phyloP scores from a whole-genome alignment of 768 basidiomycete species.

The Termitomyces heimii region DNA sequence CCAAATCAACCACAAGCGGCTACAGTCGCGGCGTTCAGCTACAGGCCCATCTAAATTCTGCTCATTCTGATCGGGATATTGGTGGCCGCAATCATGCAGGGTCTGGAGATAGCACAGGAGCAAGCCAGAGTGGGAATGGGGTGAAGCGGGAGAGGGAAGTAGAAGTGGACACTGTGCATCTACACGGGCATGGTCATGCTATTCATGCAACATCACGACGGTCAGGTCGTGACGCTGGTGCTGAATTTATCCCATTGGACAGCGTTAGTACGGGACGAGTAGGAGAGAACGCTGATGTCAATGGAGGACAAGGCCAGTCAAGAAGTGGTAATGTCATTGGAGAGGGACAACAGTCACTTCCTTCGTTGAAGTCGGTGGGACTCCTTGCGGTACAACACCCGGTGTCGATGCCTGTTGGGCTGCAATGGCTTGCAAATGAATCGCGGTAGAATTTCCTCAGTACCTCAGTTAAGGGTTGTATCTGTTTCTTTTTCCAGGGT shows the following conservation, averaged over 20 bases:
- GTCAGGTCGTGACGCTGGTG: conserved; percentile 11
- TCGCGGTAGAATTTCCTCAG: conserved; percentile 26
- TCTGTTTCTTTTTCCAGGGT: not conserved
- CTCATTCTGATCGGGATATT: conserved; percentile 10
- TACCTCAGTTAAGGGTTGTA: not conserved
- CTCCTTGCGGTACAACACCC: conserved; percentile 31
- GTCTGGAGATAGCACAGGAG: conserved; percentile 16
- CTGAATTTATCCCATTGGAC: conserved; percentile 9
- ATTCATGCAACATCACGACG: conserved; percentile 1
- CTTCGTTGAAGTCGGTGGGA: conserved; percentile 71
- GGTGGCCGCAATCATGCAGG: conserved; percentile 16
- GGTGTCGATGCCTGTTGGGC: conserved; percentile 52
- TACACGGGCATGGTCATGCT: not conserved
- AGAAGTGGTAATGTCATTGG: conserved; percentile 13
- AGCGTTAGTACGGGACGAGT: conserved; percentile 4
- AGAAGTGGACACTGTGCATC: conserved; percentile 9
- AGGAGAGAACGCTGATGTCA: conserved; percentile 4
- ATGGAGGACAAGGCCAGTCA: conserved; percentile 12
- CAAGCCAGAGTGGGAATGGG: conserved; percentile 19
- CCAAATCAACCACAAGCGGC: conserved; percentile 1
- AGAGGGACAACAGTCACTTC: conserved; percentile 43
- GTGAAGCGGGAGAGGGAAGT: conserved; percentile 18
- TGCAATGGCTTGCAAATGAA: conserved; percentile 67
- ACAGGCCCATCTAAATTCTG: conserved; percentile 9
- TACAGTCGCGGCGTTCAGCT: conserved; percentile 1